Conservation (phyloP, 768 basidiomycete species). For the Leucosporidium yakuticum region DNA sequence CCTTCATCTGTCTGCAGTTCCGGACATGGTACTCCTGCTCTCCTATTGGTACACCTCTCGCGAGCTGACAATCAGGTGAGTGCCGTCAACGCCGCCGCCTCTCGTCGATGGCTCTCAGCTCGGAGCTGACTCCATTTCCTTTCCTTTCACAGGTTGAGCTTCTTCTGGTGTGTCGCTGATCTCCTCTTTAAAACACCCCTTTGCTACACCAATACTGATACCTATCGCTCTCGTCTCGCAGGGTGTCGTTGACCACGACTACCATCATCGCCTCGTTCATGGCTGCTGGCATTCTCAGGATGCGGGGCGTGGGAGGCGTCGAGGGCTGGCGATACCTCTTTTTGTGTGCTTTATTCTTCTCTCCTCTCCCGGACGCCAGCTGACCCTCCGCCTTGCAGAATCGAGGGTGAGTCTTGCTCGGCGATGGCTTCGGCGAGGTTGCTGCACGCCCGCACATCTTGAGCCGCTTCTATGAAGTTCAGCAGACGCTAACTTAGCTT, state of each 20-base stretch:
- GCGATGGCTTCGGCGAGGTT: neutral
- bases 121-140: neutral
- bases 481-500: too few species aligned
- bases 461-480: too few species aligned
- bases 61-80: neutral
- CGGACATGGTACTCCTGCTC: too few species aligned
- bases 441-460: too few species aligned
- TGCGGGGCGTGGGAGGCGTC: conserved; percentile 41
- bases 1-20: too few species aligned
- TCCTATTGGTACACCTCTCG: neutral
- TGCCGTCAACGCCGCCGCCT: too few species aligned
- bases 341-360: conserved; percentile 28
- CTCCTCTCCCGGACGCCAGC: too few species aligned
- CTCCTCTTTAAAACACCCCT: too few species aligned
- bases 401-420: too few species aligned
- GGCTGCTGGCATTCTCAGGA: conserved; percentile 43
- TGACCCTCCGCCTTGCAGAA: too few species aligned
- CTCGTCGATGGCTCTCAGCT: conserved; percentile 23
- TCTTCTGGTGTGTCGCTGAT: conserved; percentile 38
- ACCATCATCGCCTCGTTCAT: conserved; percentile 35
- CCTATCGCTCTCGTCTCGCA: too few species aligned
- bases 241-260: conserved; percentile 32
- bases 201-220: too few species aligned
- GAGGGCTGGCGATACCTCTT: conserved; percentile 40
- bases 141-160: conserved; percentile 20